Evolutionary conservation across 768 basidiomycete genomes (phyloP).

Genomic region (Panus rudis): DNA sequence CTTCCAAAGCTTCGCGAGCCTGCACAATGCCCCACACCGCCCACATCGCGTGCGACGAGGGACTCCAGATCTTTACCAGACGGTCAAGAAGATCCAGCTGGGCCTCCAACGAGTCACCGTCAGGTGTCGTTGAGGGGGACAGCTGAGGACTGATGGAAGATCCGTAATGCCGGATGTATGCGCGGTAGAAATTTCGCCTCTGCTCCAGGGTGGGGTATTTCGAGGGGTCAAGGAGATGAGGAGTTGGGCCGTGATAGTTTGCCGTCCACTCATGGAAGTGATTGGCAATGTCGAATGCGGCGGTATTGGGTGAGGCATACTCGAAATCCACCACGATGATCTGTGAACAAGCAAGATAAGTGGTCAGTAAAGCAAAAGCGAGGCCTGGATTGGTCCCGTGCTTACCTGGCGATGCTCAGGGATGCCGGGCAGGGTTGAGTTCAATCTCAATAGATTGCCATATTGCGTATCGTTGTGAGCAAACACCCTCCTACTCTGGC

Average conservation of each 20-base stretch:
- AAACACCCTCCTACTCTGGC: constrained; percentile 64
- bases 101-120: constrained; percentile 27
- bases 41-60: constrained; percentile 89
- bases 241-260: constrained; percentile 69
- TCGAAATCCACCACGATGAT: constrained; percentile 97
- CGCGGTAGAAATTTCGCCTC: constrained; percentile 76
- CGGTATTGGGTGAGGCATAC: constrained; percentile 88
- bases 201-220: constrained; percentile 69
- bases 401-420: constrained; percentile 75
- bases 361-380: constrained; percentile 3
- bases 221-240: constrained; percentile 56
- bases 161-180: constrained; percentile 62
- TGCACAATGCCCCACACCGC: constrained; percentile 93
- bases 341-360: constrained; percentile 33
- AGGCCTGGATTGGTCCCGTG: constrained; percentile 4
- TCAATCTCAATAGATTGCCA: constrained; percentile 82
- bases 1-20: constrained; percentile 68
- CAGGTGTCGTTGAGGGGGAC: constrained; percentile 17
- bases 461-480: constrained; percentile 96
- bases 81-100: constrained; percentile 57
- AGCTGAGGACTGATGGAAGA: constrained; percentile 26
- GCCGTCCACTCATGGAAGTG: constrained; percentile 98
- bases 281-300: constrained; percentile 93
- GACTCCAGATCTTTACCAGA: constrained; percentile 84
- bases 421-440: constrained; percentile 41